Base-by-base conservation (phyloP, 768 basidiomycete species). In the Russula sp. region DNA sequence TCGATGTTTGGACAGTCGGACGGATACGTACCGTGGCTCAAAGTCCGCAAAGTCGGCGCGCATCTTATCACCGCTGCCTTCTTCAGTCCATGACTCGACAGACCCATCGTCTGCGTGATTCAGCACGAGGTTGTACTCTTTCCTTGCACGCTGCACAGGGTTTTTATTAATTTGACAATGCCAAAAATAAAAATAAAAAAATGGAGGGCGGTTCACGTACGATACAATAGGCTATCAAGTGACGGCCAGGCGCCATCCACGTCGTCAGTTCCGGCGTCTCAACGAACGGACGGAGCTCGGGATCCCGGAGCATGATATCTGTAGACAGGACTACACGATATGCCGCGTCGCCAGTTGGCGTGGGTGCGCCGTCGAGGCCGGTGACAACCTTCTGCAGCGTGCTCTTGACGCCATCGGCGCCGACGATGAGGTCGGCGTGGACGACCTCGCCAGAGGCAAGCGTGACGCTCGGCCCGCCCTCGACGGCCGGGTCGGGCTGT, bases 341-440 rank as follows among this genome's bases (percentile, higher is more conserved):
- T 0, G 84, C 86, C 0, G 83, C 81, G 67, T 88, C 84, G 0
- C 85, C 87, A 0, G 87, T 87, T 4, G 82, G 76, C 8, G 68
- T 64, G 0, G 77, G 77, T 0, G 80, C 76, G 40, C 76, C 76
- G 48, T 79, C 76, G 0, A 72, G 73, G 0, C 77, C 78, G 1
- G 82, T 78, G 16, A 84, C 77, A 39, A 81, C 77, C 37, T 79
- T 73, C 67, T 80, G 79, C 1, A 83, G 67, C 18, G 73, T 64
- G 67, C 83, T 84, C 72, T 81, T 84, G 55, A 81, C 72, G 37
- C 75, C 76, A 57, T 76, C 77, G 9, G 77, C 77, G 14, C 73
- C 77, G 32, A 78, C 67, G 53, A 78, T 69, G 2, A 78, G 55
- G 51, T 78, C 77, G 1, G 73, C 74, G 18, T 69, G 49, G 35